Evolutionary conservation across 768 basidiomycete species (phyloP), one percentile per base, ranked within the genome.

Genomic region (Lactifluus volemus): DNA sequence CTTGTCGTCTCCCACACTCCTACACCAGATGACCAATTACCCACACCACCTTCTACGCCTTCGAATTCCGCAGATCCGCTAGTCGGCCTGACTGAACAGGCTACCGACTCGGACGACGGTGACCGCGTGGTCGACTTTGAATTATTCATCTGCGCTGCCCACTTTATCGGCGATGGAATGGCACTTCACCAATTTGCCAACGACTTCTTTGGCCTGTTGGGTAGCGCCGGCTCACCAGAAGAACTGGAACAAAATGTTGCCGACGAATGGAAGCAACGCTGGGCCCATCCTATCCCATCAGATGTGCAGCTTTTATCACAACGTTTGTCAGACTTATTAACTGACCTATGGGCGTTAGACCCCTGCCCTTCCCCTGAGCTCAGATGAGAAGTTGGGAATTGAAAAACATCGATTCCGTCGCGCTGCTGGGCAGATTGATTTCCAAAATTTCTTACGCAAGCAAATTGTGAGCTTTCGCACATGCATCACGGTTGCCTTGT

Each of bases 141-240:
- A 68, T 72, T 92, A 56, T 74, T 89, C 63, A 79, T 94, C 51
- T 85, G 85, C 64, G 84, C 87, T 4, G 82, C 87, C 7, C 92
- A 94, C 70, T 92, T 86, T 71, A 71, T 92, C 50, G 90, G 89
- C 19, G 92, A 94, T 69, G 92, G 92, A 21, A 91, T 92, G 85
- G 87, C 89, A 1, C 77, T 92, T 17, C 89, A 92, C 72, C 78
- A 81, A 61, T 88, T 86, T 63, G 88, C 87, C 29, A 89, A 90
- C 70, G 88, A 92, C 65, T 84, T 92, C 68, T 86, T 92, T 69
- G 71, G 74, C 17, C 74, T 92, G 3, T 74, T 92, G 44, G 84
- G 80, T 0, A 63, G 68, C 49, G 67, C 65, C 4, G 68, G 62
- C 48, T 68, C 69, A 32, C 64, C 69, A 19, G 61, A 67, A 51